Evolutionary conservation across 306 rosid species (phyloP).

Genomic region (Aeschynomene evenia): DNA sequence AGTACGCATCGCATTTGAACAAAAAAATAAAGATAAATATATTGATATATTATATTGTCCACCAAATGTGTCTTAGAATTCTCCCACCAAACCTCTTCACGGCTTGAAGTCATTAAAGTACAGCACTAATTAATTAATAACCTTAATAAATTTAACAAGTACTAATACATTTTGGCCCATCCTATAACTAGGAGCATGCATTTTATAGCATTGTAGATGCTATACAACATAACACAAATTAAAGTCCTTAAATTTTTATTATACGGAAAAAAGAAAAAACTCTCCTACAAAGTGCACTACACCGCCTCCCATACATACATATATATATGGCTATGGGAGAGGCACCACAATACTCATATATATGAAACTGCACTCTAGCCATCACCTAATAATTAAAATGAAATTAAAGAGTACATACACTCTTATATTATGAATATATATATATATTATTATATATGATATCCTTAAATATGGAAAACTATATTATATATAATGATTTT

Average conservation of each 20-base stretch:
- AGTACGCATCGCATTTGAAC: too few relatives aligned
- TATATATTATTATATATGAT: conserved; percentile 1
- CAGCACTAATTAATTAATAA: neutral
- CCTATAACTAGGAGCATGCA: conserved; percentile 36
- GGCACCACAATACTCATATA: conserved; percentile 24
- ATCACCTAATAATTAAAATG: conserved; percentile 31
- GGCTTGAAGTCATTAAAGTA: conserved; percentile 23
- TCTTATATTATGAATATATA: conserved; percentile 17
- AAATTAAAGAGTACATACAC: conserved; percentile 25
- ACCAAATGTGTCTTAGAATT: conserved; percentile 9
- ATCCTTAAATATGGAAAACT: conserved; percentile 7
- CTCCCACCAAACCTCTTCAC: conserved; percentile 3
- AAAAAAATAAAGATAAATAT: too few relatives aligned
- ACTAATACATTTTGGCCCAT: conserved; percentile 32
- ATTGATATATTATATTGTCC: conserved; percentile 14
- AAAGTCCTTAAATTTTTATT: conserved; percentile 25
- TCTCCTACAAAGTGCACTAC: conserved; percentile 27
- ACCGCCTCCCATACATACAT: conserved; percentile 38
- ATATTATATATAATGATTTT: neutral
- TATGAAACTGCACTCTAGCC: conserved; percentile 36
- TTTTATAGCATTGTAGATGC: conserved; percentile 19
- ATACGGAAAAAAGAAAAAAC: conserved; percentile 23
- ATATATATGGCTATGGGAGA: too few relatives aligned
- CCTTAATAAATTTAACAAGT: conserved; percentile 22
- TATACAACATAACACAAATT: conserved; percentile 25